Percentiles rank a stretch among this genome's conserved stretches.
Evolutionary conservation across 768 basidiomycete genomes (phyloP).

Genomic region (Zangia roseola): DNA sequence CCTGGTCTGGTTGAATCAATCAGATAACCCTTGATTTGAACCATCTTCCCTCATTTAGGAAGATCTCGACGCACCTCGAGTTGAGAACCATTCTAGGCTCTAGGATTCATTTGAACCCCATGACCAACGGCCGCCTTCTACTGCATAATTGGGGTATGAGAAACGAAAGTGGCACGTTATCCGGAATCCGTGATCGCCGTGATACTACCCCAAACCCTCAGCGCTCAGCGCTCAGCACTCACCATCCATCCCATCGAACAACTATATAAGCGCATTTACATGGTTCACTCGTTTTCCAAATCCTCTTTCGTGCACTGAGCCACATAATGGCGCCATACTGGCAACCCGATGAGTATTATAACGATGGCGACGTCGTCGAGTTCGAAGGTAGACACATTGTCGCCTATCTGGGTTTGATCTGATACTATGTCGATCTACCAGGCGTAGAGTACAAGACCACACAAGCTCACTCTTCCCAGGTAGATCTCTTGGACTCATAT

Average conservation of each 20-base stretch:
- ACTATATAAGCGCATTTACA: conserved; percentile 20
- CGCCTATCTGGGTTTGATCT: background rate
- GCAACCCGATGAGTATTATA: conserved; percentile 67
- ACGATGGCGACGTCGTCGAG: conserved; percentile 49
- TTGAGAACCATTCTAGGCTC: no score
- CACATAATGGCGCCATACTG: conserved; percentile 45
- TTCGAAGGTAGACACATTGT: conserved; percentile 46
- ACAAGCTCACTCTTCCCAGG: conserved; percentile 71
- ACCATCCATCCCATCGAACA: conserved; percentile 3
- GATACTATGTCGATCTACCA: conserved; percentile 9
- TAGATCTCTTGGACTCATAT: conserved; percentile 16
- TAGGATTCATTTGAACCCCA: background rate
- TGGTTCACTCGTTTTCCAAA: background rate
- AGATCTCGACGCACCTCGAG: background rate
- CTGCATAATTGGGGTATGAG: background rate
- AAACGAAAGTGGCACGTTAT: no score
- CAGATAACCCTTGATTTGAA: conserved; percentile 19
- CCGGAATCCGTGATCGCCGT: no score
- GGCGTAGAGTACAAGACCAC: conserved; percentile 65
- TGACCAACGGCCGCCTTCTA: background rate
- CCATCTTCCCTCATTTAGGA: conserved; percentile 8
- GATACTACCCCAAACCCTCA: background rate
- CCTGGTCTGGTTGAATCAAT: conserved; percentile 22
- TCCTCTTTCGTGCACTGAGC: conserved; percentile 1
- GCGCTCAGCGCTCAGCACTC: no score